Conservation (phyloP, 345 rosid species). For the Firmiana major region DNA sequence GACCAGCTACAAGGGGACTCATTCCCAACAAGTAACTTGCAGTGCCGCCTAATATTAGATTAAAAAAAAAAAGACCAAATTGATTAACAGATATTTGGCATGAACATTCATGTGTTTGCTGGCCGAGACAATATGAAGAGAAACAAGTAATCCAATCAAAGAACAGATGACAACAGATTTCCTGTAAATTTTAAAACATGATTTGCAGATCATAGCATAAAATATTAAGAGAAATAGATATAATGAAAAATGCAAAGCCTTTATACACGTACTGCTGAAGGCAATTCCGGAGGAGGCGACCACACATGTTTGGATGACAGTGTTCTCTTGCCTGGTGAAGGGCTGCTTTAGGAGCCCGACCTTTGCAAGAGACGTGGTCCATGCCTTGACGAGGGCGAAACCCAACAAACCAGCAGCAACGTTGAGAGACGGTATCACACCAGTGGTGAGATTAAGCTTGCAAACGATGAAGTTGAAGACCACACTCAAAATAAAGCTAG, state of each 20-base stretch:
- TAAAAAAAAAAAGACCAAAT: neutral
- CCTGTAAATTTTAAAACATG: neutral
- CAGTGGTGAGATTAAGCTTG: constrained; percentile 69
- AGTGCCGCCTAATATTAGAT: constrained; percentile 58
- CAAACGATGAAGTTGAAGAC: constrained; percentile 67
- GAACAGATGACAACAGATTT: no score
- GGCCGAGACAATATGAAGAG: no score
- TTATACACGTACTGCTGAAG: constrained; percentile 64
- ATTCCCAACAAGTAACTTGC: constrained; percentile 77
- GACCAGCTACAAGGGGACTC: constrained; percentile 54
- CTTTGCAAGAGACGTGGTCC: constrained; percentile 38
- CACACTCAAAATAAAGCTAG: constrained; percentile 44
- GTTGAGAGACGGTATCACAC: constrained; percentile 60
- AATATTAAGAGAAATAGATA: neutral
- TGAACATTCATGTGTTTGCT: neutral
- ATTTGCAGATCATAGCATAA: neutral
- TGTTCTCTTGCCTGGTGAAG: constrained; percentile 82
- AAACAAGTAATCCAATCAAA: no score
- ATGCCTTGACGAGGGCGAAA: constrained; percentile 42
- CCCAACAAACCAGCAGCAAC: constrained; percentile 67
- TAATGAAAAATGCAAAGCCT: neutral
- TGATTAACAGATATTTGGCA: neutral
- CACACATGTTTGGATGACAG: constrained; percentile 81
- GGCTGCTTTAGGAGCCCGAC: constrained; percentile 62
- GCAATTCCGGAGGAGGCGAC: constrained; percentile 97